Percentiles rank a stretch among this genome's conserved stretches.
Conservation (phyloP, 164 flowering plant species). For the Vitis labrusca region DNA sequence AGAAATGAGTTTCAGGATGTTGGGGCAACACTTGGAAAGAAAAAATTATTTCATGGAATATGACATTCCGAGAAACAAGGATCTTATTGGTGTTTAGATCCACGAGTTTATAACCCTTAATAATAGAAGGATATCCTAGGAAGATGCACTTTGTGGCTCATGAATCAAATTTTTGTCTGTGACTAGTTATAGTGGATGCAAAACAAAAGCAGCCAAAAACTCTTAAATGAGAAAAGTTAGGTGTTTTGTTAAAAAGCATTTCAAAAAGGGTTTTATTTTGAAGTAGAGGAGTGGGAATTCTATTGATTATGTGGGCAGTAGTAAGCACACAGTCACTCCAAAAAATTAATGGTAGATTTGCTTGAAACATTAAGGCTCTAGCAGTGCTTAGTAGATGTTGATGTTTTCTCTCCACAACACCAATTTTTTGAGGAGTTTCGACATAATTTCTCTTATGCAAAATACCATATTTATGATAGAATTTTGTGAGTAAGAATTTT, state of each 20-base stretch:
- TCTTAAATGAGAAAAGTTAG: background rate
- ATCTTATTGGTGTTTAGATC: background rate
- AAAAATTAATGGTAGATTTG: no score
- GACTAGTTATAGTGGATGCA: background rate
- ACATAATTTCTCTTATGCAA: no score
- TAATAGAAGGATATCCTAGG: background rate
- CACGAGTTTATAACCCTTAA: constrained; percentile 6
- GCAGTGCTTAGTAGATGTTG: no score
- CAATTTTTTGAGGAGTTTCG: no score
- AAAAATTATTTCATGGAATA: background rate
- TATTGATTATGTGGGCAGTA: background rate
- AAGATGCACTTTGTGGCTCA: background rate
- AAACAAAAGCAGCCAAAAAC: constrained; percentile 9
- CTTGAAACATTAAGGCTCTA: no score
- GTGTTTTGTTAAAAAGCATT: background rate
- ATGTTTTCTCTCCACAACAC: no score
- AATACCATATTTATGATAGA: no score
- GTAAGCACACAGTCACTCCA: background rate
- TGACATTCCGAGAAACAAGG: background rate
- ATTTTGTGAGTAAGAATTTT: background rate
- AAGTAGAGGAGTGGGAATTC: background rate
- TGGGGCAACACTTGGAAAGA: background rate
- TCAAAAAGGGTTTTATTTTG: background rate
- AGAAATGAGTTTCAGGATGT: no score
- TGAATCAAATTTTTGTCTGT: background rate